Evolutionary conservation across 2,329 filamentous ascomycete genomes (phyloP), one percentile per base, ranked within the genome.

Genomic region (Cordyceps tenuipes): DNA sequence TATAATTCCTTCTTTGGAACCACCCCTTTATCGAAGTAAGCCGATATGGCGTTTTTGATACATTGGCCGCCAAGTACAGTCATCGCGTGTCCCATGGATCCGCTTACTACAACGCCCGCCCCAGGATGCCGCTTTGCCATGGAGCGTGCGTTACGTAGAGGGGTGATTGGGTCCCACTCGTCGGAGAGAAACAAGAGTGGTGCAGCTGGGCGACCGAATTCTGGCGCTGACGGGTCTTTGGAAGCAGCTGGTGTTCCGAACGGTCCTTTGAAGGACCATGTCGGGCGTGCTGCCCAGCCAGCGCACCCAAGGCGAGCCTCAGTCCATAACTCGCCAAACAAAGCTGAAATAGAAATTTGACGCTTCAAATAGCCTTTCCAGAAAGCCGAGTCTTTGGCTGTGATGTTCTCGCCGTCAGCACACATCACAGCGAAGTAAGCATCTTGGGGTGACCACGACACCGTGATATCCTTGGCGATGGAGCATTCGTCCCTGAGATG

Each of bases 151-250:
- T 61, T 71, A 59, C 53, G 53, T 41, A 76, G 62, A 4, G 78
- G 78, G 19, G 78, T 80, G 12, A 78, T 73, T n/a, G 78, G 78
- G 59, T 80, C 78, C 13, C 74, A 70, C 6, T 69, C 62, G 54
- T 73, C 76, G 15, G 73, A 70, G 4, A 80, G 62, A 64, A 78
- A 79, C 26, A 80, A 66, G 23, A 80, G 63, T 4, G 78, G 77
- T 3, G 74, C 73, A 1, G 68, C 66, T 0, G 78, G 77, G 39
- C 63, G 69, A 7, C 67, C 73, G 12, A 63, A 62, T 2, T 63
- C 60, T 1, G 66, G 15, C 31, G 64, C 41, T 10, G 36, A 58
- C 6, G 56, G 19, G 21, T 50, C 26, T 39, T 43, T 51, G 12
- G 56, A 58, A 10, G 50, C 26, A 17, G 23, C 21, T 10, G 57